Evolutionary conservation across 805 yeast species (phyloP).

Genomic region (Pichia deserticola): DNA sequence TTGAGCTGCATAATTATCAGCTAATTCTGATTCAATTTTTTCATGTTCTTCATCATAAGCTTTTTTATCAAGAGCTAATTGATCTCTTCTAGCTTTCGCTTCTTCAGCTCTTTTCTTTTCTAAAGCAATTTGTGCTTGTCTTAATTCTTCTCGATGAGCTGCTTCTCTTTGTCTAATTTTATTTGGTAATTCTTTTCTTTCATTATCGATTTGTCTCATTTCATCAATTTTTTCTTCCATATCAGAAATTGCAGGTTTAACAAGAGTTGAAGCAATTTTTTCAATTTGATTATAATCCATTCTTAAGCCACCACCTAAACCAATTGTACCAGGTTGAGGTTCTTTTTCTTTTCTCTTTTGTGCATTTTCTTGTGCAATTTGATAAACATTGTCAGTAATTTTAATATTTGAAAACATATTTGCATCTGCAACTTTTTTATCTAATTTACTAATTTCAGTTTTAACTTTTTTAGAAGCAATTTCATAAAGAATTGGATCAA

Average conservation of each 20-base stretch:
- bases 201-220: slow-evolving; percentile 56
- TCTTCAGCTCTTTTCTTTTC: slow-evolving; percentile 28
- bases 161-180: slow-evolving; percentile 36
- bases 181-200: slow-evolving; percentile 32
- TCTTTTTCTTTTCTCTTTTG: slow-evolving; percentile 41
- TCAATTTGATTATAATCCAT: slow-evolving; percentile 72
- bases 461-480: slow-evolving; percentile 47
- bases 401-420: slow-evolving; percentile 25
- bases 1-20: slow-evolving; percentile 31
- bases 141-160: slow-evolving; percentile 31
- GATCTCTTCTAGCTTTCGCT: slow-evolving; percentile 35
- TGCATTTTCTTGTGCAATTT: slow-evolving; percentile 63
- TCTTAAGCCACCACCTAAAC: slow-evolving; percentile 83
- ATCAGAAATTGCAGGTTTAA: slow-evolving; percentile 75
- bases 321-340: slow-evolving; percentile 46
- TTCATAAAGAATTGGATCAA: slow-evolving; percentile 38
- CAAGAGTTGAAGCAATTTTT: slow-evolving; percentile 69
- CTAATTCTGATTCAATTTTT: slow-evolving; percentile 28
- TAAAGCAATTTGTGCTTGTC: slow-evolving; percentile 31
- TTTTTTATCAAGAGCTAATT: slow-evolving; percentile 42
- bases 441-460: slow-evolving; percentile 21
- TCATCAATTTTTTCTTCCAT: slow-evolving; percentile 56
- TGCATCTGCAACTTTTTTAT: slow-evolving; percentile 19
- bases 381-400: slow-evolving; percentile 62
- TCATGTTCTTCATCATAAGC: slow-evolving; percentile 37